Base-by-base conservation (phyloP, 768 basidiomycete species). In the Gloeophyllum trabeum region DNA sequence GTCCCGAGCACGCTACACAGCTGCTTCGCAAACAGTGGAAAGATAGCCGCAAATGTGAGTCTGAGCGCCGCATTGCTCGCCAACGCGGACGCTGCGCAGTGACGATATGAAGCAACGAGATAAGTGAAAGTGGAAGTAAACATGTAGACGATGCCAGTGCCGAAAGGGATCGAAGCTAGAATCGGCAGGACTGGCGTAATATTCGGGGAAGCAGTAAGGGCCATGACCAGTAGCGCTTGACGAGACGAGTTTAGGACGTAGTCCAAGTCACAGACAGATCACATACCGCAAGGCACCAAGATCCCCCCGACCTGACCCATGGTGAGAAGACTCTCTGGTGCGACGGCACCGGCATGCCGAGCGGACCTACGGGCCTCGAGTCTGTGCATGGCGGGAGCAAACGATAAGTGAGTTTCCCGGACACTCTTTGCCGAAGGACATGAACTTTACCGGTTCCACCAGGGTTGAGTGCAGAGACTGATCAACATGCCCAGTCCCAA, bases 251-350 rank as follows among this genome's bases (percentile, higher is more conserved):
- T 16, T 10, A 32, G 16, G 28, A 16, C 16, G 28, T 10, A 10
- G 28, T 16, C 28, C 10, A 16, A 32, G 28, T 10, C 10, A 32
- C 10, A 32, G 28, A 32, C 10, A 16, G 16, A 32, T 10, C 16
- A 53, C 66, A 34, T 42, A 76, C 74, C 68, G 35, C 81, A 47
- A 2, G 85, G 80, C 6, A 76, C 74, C 10, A 79, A 64, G 18
- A 86, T 55, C 2, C 67, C 83, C n/a, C 83, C 85, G 3, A 72
- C 59, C 59, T 81, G 68, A 4, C 78, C 83, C 66, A 79, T 76
- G 41, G 75, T 51, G 2, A 88, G 71, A 5, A 75, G 67, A 6
- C 68, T 63, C 58, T 88, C 85, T 1, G 82, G 79, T 1, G 82
- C 79, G 0, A 78, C 67, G 30, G 59, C 52, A 3, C 70, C 72